Evolutionary conservation across 164 flowering plant species (phyloP).

Genomic region (Houttuynia cordata): DNA sequence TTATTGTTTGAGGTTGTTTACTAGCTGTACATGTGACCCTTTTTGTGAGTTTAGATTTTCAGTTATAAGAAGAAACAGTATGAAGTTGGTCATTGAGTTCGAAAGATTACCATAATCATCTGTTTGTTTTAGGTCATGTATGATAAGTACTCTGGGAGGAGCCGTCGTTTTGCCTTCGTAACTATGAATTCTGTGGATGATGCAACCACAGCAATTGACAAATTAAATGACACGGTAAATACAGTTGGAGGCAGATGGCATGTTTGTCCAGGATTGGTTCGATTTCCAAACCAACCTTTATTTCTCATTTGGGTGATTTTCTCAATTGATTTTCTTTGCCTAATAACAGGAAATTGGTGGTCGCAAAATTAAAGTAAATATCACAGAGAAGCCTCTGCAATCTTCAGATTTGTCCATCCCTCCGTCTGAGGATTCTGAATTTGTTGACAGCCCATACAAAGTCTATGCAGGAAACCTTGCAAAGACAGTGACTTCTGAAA

Average conservation of each 20-base stretch:
- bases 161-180: conserved; percentile 90
- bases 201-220: conserved; percentile 74
- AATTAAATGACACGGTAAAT: conserved; percentile 76
- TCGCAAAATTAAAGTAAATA: conserved; percentile 75
- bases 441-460: conserved; percentile 78
- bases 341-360: conserved; percentile 69
- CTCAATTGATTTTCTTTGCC: conserved; percentile 1
- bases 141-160: conserved; percentile 79
- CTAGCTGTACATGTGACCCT: too few relatives aligned
- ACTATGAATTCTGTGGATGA: conserved; percentile 87
- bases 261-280: background rate
- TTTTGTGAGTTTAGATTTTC: too few relatives aligned
- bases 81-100: too few relatives aligned
- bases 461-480: conserved; percentile 98
- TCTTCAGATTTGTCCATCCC: conserved; percentile 27
- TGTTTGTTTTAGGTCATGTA: conserved; percentile 59
- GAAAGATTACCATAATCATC: background rate
- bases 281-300: background rate
- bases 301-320: background rate
- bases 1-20: too few relatives aligned
- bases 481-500: conserved; percentile 69
- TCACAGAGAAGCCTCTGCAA: conserved; percentile 72
- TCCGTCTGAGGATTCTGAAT: conserved; percentile 68
- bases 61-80: too few relatives aligned
- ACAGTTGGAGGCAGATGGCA: background rate